These are phyloP conservation scores for Didymella keratinophila DNA, from an alignment of 2,329 filamentous ascomycete genomes.

Conservation along the genomic window DNA sequence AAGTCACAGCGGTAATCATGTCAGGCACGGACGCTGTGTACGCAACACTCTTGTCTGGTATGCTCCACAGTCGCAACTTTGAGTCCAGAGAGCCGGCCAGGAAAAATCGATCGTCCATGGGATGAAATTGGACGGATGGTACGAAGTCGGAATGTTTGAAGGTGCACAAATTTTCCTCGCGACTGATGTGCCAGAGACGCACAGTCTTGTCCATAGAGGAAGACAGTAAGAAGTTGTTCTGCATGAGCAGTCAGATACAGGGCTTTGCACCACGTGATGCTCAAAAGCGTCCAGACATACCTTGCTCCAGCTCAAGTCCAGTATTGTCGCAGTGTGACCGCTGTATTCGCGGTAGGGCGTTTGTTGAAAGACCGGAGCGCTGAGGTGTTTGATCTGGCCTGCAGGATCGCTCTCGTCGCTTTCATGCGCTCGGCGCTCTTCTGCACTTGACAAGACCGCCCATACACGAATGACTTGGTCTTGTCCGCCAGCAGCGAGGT, in stretches of 20 bases:
- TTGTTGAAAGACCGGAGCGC: conserved; percentile 86
- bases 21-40: conserved; percentile 80
- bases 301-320: conserved; percentile 98
- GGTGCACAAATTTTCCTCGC: conserved; percentile 85
- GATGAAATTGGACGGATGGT: conserved; percentile 93
- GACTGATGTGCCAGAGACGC: conserved; percentile 87
- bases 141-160: conserved; percentile 97
- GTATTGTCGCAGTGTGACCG: conserved; percentile 83
- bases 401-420: conserved; percentile 69
- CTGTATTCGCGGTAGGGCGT: conserved; percentile 80
- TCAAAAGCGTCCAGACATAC: conserved; percentile 40
- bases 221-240: conserved; percentile 93
- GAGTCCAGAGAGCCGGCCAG: conserved; percentile 90
- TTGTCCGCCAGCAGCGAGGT: conserved; percentile 89
- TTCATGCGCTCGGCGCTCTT: conserved; percentile 79
- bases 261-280: not conserved
- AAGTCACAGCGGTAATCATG: conserved; percentile 92
- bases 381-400: conserved; percentile 70
- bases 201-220: conserved; percentile 99
- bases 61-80: conserved; percentile 91
- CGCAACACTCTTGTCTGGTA: conserved; percentile 92
- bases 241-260: not conserved
- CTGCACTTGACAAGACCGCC: conserved; percentile 82
- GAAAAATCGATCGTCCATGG: conserved; percentile 94
- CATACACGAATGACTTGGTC: conserved; percentile 87